Evolutionary conservation across 768 basidiomycete species (phyloP).

Genomic region (Glaciozyma martinii): DNA sequence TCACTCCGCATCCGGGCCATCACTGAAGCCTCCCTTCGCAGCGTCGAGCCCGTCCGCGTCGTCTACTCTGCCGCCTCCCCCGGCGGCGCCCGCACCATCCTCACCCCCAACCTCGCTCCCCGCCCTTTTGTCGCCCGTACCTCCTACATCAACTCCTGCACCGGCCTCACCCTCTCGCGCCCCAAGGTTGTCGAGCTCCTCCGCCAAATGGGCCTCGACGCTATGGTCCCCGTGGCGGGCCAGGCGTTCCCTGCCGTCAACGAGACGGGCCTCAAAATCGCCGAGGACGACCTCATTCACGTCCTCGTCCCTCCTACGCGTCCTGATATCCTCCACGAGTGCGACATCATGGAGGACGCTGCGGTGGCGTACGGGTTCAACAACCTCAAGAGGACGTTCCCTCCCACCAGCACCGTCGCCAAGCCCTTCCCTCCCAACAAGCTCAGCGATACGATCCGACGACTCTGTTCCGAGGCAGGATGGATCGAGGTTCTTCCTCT

Average conservation of each 20-base stretch:
- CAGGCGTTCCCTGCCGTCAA: constrained; percentile 9
- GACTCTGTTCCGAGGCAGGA: constrained; percentile 87
- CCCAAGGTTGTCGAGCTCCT: constrained; percentile 63
- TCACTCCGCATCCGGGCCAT: too few relatives aligned
- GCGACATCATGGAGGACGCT: constrained; percentile 95
- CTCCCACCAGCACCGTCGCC: constrained; percentile 85
- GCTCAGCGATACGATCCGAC: constrained; percentile 74
- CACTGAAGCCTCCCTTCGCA: constrained; percentile 36
- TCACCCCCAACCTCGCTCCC: constrained; percentile 73
- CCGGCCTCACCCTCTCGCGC: constrained; percentile 64
- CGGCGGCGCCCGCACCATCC: constrained; percentile 51
- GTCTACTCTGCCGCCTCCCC: constrained; percentile 58
- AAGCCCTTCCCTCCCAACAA: constrained; percentile 84
- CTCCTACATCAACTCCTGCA: constrained; percentile 93
- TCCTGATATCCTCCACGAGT: constrained; percentile 95
- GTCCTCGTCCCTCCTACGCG: constrained; percentile 87
- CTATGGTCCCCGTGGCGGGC: constrained; percentile 33
- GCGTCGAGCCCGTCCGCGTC: constrained; percentile 87
- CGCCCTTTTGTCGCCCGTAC: constrained; percentile 63
- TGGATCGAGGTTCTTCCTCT: constrained; percentile 93
- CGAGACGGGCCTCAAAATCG: constrained; percentile 18
- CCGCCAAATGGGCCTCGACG: constrained; percentile 68
- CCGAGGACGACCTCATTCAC: constrained; percentile 52
- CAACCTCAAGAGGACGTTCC: constrained; percentile 85
- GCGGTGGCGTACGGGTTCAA: constrained; percentile 98